Percentiles rank a stretch among this genome's conserved stretches.
phyloP scores from a whole-genome alignment of 2,329 filamentous ascomycete species.

The Septoria linicola region DNA sequence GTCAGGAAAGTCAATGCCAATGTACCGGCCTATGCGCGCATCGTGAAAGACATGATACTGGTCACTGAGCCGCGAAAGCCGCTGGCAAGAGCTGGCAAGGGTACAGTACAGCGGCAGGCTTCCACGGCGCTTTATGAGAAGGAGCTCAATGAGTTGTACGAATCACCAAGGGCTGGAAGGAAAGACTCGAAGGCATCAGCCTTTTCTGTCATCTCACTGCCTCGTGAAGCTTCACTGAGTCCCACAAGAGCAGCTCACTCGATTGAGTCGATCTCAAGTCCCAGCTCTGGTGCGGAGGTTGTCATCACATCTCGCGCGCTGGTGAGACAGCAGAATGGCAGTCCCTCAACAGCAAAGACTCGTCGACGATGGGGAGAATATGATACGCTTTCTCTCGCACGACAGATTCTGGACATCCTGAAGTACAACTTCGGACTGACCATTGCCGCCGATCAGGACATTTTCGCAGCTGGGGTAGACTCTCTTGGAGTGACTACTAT shows the following conservation, averaged over 20 bases:
- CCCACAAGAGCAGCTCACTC: not conserved
- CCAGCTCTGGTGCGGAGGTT: slow-evolving; percentile 1
- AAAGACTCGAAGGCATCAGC: slow-evolving; percentile 15
- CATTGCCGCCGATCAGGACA: slow-evolving; percentile 13
- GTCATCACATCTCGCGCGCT: not conserved
- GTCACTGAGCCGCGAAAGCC: slow-evolving; percentile 18
- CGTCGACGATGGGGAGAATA: not conserved
- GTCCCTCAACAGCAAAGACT: not conserved
- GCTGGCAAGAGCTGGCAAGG: slow-evolving; percentile 22
- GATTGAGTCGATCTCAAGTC: slow-evolving; percentile 1
- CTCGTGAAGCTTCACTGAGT: not conserved
- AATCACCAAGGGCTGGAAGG: not conserved
- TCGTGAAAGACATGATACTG: slow-evolving; percentile 23
- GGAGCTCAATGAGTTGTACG: slow-evolving; percentile 23
- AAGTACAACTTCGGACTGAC: slow-evolving; percentile 7
- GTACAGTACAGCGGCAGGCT: slow-evolving; percentile 24
- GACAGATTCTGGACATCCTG: slow-evolving; percentile 17
- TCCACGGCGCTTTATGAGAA: slow-evolving; percentile 20
- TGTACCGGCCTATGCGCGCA: slow-evolving; percentile 16
- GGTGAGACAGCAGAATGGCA: slow-evolving; percentile 1
- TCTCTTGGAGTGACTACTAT: slow-evolving; percentile 43
- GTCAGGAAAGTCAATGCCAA: slow-evolving; percentile 21
- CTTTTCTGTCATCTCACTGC: not conserved
- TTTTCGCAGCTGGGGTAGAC: slow-evolving; percentile 20
- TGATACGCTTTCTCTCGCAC: slow-evolving; percentile 4